Evolutionary conservation across 2,329 filamentous ascomycete species (phyloP), one percentile per base, ranked within the genome.

Genomic region (Fusarium longipes): DNA sequence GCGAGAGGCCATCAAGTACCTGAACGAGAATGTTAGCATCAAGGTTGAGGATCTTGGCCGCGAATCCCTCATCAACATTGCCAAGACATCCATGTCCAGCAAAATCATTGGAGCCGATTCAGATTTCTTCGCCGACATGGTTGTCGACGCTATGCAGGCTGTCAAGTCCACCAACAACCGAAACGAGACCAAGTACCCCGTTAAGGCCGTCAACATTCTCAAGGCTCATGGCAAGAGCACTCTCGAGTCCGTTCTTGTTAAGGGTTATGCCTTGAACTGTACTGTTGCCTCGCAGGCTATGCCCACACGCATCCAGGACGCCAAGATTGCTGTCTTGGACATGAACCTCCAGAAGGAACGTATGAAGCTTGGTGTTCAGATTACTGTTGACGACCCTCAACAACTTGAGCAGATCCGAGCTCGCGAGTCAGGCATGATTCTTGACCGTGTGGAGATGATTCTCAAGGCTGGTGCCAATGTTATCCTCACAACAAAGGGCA

Each of bases 281-380:
- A 99, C 96, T 35, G 94, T 99, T 60, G 96, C 96, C 54, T 97
- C 94, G 57, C 96, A 99, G 81, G 96, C 96, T 43, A 99, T 99
- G 96, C 93, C 89, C 74, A 99, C 96, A 29, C 88, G 92, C 73
- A 88, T 99, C 77, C 88, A 87, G 51, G 94, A 98, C 80, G 96
- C 96, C 70, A 98, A 97, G 85, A 99, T 99, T 79, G 96, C 96
- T 48, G 91, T 95, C 74, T 82, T 99, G 64, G 96, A 99, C 78
- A 98, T 99, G 88, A 99, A 99, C 81, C 80, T 99, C 75, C 95
- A 98, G 77, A 99, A 99, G 84, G 95, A 98, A 85, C 88, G 95
- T 73, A 98, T 99, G 96, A 98, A 99, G 87, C 84, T 99, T 60
- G 96, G 96, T 71, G 96, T 99, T 63, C 95, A 99, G 81, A 97